Base-by-base conservation (phyloP, 805 yeast species). In the Ogataea trehaloabstinens region DNA sequence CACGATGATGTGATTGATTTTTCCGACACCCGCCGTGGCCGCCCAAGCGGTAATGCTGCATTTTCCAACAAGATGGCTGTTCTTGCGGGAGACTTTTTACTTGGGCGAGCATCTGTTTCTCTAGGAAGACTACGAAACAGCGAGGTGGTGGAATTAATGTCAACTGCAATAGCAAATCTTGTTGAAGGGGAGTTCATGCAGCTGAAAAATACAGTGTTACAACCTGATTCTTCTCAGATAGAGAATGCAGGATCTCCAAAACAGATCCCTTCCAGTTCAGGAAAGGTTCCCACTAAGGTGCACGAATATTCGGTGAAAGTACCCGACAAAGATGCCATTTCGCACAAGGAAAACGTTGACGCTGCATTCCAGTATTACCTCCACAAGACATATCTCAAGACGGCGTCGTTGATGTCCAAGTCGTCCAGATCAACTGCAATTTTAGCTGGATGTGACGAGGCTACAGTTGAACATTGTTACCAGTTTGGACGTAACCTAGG, bases 121-220 rank as follows among this genome's bases (percentile, higher is more conserved):
- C 82, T 93, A 48, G 95, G 97, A 10, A 71, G 99, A 44, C 67
- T 93, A 35, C 73, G 97, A 57, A 91, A 93, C 61, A 91, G 96
- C n/a, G 98, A 93, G 67, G 99, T 93, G 32, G 90, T 89, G 42
- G 99, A 93, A 67, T 72, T 93, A 45, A 78, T 93, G 68, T 89
- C 97, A 3, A 91, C 96, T 11, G 85, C 96, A 22, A 93, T 93
- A 58, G 99, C 98, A 10, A 93, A 93, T 60, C 72, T 93, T 44
- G 98, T 93, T 1, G 99, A 93, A 66, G 99, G 99, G 35, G 99
- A 93, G 66, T 91, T 93, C 61, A 93, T 93, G 98, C 99, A 93
- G 67, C 76, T 93, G 69, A 90, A 91, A 53, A 93, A 93, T 64
- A 88, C 96, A 0, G 93, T 90, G 6, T 67, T 84, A 29, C 75